Base-by-base conservation (phyloP, 805 yeast species). In the Candida pseudoglaebosa region DNA sequence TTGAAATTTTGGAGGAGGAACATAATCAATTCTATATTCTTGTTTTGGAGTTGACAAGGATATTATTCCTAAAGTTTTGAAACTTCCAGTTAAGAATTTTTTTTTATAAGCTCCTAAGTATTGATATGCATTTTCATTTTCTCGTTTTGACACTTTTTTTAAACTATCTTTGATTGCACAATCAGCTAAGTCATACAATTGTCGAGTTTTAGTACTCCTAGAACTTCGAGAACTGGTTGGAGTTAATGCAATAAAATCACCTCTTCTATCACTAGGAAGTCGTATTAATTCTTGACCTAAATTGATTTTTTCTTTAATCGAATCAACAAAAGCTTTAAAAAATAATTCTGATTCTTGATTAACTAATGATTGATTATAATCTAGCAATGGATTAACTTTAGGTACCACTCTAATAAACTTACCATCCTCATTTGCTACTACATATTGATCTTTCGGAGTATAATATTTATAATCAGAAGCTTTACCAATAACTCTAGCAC, bases 401-500 rank as follows among this genome's bases (percentile, higher is more conserved):
- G 74, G 74, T 4, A 67, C 48, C 16, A 68, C 57, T 22, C 74
- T 48, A 18, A 68, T 53, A 5, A 65, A 66, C 22, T 54, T 45
- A 12, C 52, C 48, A 5, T 56, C 55, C 32, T 62, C 67, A 26
- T 54, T 53, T 16, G 66, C 68, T 30, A 67, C 52, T n/a, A 67
- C 61, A 38, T 67, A 68, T 43, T 54, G 59, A 38, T 68, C 67
- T 2, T 44, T 38, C 12, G 43, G 43, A 7, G 40, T 45, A 4
- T 46, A 47, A 32, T 44, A 48, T 18, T 57, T 48, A 45, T 64
- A 65, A 28, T 62, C 67, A 18, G 61, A 53, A 0, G 71, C 68
- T 22, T 54, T 62, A 5, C 72, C 73, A 24, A 68, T 61, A 24
- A 68, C 57, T 45, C 71, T 57, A 9, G 71, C 70, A 39, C 57